Percentiles rank a stretch among this genome's conserved stretches.
These are phyloP conservation scores for Alloascoidea hylecoeti DNA, from an alignment of 805 yeast genomes.

Conservation along the genomic window DNA sequence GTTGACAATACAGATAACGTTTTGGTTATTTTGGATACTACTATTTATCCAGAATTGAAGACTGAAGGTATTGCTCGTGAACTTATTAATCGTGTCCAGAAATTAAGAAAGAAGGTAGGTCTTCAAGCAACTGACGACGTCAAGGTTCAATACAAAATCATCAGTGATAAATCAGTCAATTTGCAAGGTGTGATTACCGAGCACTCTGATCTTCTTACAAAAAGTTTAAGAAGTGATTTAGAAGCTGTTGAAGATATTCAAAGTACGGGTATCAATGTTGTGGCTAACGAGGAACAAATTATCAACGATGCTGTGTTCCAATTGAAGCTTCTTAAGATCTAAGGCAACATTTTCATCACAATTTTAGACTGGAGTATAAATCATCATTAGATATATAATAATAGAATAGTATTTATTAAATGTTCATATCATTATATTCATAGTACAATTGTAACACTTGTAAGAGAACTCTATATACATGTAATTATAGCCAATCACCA, in stretches of 20 bases:
- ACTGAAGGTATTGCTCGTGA: slow-evolving; percentile 96
- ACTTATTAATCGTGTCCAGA: slow-evolving; percentile 91
- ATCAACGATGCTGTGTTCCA: slow-evolving; percentile 56
- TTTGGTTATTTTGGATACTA: slow-evolving; percentile 77
- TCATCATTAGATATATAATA: not conserved
- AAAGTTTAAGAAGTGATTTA: slow-evolving; percentile 61
- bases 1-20: slow-evolving; percentile 86
- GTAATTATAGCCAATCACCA: too few relatives aligned
- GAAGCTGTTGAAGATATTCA: slow-evolving; percentile 28
- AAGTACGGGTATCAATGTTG: slow-evolving; percentile 21
- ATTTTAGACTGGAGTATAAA: too few relatives aligned
- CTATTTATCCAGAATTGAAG: slow-evolving; percentile 74
- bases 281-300: slow-evolving; percentile 10
- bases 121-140: slow-evolving; percentile 93
- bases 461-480: too few relatives aligned
- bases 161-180: slow-evolving; percentile 46
- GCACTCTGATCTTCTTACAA: slow-evolving; percentile 57
- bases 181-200: slow-evolving; percentile 44
- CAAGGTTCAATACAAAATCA: slow-evolving; percentile 61
- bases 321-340: slow-evolving; percentile 63
- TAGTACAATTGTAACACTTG: too few relatives aligned
- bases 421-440: too few relatives aligned
- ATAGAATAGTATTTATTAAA: not conserved
- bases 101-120: slow-evolving; percentile 93
- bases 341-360: too few relatives aligned